Base-by-base conservation (phyloP, 1,139 yeast genomes). In the Trichomonascaceae sp. region DNA sequence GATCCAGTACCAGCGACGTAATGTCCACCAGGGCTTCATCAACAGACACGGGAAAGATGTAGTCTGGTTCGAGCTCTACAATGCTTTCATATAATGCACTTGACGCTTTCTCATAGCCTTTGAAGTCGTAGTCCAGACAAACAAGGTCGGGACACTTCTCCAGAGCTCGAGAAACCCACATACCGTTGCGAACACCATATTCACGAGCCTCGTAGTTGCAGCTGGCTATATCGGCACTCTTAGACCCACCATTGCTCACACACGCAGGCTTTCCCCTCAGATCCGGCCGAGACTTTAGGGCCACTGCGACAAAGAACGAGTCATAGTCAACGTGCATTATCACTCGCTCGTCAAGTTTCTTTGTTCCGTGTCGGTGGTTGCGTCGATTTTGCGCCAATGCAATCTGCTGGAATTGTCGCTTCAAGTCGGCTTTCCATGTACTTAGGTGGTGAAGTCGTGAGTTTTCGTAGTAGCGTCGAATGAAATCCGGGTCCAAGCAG, bases 321-420 rank as follows among this genome's bases (percentile, higher is more conserved):
- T 89, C 98, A 54, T 84, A 89, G 53, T 89, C 98, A 25, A 87
- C 67, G 54, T 89, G 97, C 40, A 85, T 54, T 14, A 85, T 69
- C 0, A 67, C 55, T 9, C 43, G 28, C 11, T 22, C 20, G 6
- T 20, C 23, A 11, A 8, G 9, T 6, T 11, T 6, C 9, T 9
- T 17, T 20, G 22, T 14, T 14, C 8, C 22, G 27, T 3, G 26
- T 26, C 4, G n/a, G 33, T 13, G 31, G n/a, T 32, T 22, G 22
- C 28, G 20, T 26, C 17, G 37, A 29, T 32, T 41, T 26, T 31
- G 35, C 17, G 27, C 65, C 6, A 27, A 45, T 3, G 74, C 67
- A 34, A 52, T 55, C 16, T 61, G 52, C 33, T 74, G 60, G 43
- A 79, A 81, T 28, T 68, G 67, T 1, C 73, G 64, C 33, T 84